A percentile compares a stretch with the other conserved stretches of the same genome.
Conservation (phyloP, 345 rosid species). For the Rhizophora mangle region DNA sequence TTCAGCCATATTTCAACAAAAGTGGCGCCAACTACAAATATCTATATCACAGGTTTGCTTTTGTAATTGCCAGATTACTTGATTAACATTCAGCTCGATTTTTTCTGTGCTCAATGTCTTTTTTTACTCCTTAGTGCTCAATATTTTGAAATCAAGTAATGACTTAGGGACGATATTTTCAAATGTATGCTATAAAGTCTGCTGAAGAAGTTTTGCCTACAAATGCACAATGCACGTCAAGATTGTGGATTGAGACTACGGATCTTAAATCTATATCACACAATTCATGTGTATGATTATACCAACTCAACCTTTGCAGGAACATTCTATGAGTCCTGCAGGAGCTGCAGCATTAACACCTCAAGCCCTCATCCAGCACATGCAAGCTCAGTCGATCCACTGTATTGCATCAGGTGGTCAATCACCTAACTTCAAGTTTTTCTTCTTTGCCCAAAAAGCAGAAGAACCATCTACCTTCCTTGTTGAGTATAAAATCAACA, state of each 20-base stretch:
- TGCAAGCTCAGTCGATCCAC: conserved; percentile 80
- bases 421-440: conserved; percentile 82
- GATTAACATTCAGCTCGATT: no score
- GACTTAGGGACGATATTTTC: no score
- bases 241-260: no score
- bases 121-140: no score
- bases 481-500: conserved; percentile 81
- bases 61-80: not conserved
- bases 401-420: conserved; percentile 97
- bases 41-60: conserved; percentile 62
- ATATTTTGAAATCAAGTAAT: no score
- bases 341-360: conserved; percentile 71
- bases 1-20: conserved; percentile 81
- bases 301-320: conserved; percentile 36
- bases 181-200: no score
- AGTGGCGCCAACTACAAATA: conserved; percentile 84
- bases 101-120: no score
- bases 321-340: conserved; percentile 56
- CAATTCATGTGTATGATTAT: no score
- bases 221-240: no score
- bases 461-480: conserved; percentile 64
- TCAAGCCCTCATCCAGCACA: conserved; percentile 72
- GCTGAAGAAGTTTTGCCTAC: no score
- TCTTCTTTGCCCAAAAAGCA: conserved; percentile 88
- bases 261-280: no score